Evolutionary conservation across 768 basidiomycete genomes (phyloP).

Genomic region (Suillus subalutaceus): DNA sequence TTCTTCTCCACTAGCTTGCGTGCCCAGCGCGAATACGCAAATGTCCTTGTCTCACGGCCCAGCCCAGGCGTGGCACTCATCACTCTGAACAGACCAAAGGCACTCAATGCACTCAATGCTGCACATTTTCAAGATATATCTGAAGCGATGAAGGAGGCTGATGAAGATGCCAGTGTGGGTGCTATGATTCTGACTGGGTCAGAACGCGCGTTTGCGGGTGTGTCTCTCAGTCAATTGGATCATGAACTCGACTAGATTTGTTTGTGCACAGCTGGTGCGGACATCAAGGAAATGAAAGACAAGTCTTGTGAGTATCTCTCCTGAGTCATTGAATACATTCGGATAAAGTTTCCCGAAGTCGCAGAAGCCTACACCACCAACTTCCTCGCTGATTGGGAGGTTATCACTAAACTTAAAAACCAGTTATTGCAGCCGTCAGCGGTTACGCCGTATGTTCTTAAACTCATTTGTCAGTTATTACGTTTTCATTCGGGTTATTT

Average conservation of each 20-base stretch:
- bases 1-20: constrained; percentile 33
- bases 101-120: constrained; percentile 83
- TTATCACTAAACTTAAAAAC: constrained; percentile 74
- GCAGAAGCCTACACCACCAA: constrained; percentile 85
- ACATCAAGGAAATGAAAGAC: constrained; percentile 99
- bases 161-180: constrained; percentile 70
- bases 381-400: constrained; percentile 86
- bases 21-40: constrained; percentile 47
- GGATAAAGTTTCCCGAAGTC: constrained; percentile 43
- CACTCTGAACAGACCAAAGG: constrained; percentile 88
- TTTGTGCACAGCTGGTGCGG: constrained; percentile 75
- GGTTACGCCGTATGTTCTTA: constrained; percentile 78
- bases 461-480: not conserved
- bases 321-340: not conserved
- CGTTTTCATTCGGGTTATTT: not conserved
- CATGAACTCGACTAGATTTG: constrained; percentile 4
- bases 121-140: constrained; percentile 85
- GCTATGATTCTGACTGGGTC: constrained; percentile 93
- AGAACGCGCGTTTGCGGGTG: constrained; percentile 91
- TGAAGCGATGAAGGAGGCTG: constrained; percentile 68
- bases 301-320: constrained; percentile 68
- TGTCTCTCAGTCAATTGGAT: constrained; percentile 23
- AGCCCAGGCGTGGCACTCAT: constrained; percentile 75
- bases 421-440: constrained; percentile 94
- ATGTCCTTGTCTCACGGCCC: constrained; percentile 71